Evolutionary conservation across 129 eudicot genomes (phyloP), one percentile per base, ranked within the genome.

Genomic region (Erigeron canadensis): DNA sequence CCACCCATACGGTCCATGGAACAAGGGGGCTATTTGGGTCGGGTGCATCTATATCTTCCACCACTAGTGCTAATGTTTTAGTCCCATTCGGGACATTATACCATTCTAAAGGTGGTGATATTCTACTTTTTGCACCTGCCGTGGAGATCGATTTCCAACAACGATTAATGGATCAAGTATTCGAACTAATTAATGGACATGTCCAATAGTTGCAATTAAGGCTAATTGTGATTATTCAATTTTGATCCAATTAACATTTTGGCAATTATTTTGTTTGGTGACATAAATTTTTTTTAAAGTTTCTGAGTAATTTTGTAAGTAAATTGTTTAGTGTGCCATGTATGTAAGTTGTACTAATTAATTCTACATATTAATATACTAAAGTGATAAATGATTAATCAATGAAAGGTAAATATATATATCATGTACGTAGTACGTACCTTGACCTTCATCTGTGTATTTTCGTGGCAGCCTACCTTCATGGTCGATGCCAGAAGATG

Each of bases 71-170:
- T 77, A 92, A 61, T 64, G 82, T 72, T 80, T 89, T 89, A 0
- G 91, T 81, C 71, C 85, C 89, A 9, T 64, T 65, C 0, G 98
- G 95, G 21, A 92, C 61, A 67, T 92, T 92, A 78, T 92, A 85
- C 98, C 98, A 92, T 57, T 92, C 95, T 16, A 92, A 16, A 0
- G 98, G 98, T 13, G 96, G 98, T 9, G 98, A 92, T 13, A 89
- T 65, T 73, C 67, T 77, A 11, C 42, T 79, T 72, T 86, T 19
- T 4, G 96, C 81, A 15, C 96, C 81, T 78, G 7, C 8, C 7
- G 4, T 50, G 10, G 8, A 48, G 3, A n/a, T 41, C 15, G 2
- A 61, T n/a, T n/a, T n/a, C n/a, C n/a, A n/a, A n/a, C n/a, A n/a
- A 16, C 40, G 65, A 73, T n/a, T 8, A 38, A 37, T 43, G 21